Base-by-base conservation (phyloP, 2,329 filamentous ascomycete genomes). In the Paecilomyces niveus region DNA sequence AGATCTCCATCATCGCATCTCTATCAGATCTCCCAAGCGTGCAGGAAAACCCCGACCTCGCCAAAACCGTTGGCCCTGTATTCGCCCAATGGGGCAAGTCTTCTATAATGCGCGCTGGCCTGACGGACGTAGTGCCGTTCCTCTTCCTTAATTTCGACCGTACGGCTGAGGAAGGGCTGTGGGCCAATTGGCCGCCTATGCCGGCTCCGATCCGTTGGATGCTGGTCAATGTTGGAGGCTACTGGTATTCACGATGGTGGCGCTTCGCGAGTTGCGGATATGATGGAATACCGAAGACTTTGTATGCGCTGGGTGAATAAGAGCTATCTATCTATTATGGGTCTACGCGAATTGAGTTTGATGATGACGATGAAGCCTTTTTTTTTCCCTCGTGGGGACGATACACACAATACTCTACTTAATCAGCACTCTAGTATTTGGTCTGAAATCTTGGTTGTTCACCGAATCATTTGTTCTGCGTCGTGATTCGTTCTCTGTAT, bases 261-360 rank as follows among this genome's bases (percentile, higher is more conserved):
- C 56, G 56, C 3, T 59, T 59, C 56, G 58, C 58, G 18, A 59
- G 58, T n/a, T 59, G 58, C 24, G 55, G 56, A 39, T 21, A 53
- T n/a, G 33, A 57, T 52, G 58, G 58, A 9, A 39, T 8, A 31
- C 58, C 58, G 9, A 57, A 57, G 35, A 29, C 50, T 5, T 45
- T 59, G 26, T 57, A 59, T 29, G 50, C 26, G 50, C n/a, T 52
- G 50, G 50, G 22, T 22, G 10, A 24, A n/a, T 24, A 52, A n/a
- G 22, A 13, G 35, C 18, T 24, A 52, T 13, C 4, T 52, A 22
- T 52, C 13, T 21, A 10, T 45, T 45, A 18, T 21, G 39, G 39
- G 39, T 45, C 39, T 45, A 6, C 18, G 15, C 7, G n/a, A 45
- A 45, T 45, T 45, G 39, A 45, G 39, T 45, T 45, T 18, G 39